phyloP scores from a whole-genome alignment of 768 basidiomycete species.

The Neoboletus brunneissimus region DNA sequence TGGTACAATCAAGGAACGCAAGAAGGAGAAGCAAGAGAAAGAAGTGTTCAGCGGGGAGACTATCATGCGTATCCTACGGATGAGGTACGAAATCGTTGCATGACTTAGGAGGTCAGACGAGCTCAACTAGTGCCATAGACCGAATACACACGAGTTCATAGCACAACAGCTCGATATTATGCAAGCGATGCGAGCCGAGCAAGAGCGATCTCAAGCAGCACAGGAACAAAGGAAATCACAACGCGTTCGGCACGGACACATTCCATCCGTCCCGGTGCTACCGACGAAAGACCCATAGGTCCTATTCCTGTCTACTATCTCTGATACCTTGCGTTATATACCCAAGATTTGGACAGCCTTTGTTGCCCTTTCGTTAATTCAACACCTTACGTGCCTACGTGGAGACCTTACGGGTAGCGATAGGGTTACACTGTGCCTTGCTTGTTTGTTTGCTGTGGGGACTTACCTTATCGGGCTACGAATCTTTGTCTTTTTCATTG shows the following conservation, averaged over 20 bases:
- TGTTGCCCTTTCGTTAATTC: slow-evolving; percentile 2
- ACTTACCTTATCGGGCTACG: slow-evolving; percentile 15
- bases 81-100: slow-evolving; percentile 62
- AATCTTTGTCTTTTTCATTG: slow-evolving; percentile 19
- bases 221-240: slow-evolving; percentile 56
- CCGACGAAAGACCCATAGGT: slow-evolving; percentile 24
- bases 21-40: slow-evolving; percentile 81
- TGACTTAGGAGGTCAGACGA: background rate
- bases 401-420: slow-evolving; percentile 7
- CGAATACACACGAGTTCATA: slow-evolving; percentile 82
- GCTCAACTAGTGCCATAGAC: slow-evolving; percentile 40
- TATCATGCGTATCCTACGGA: slow-evolving; percentile 90
- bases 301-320: slow-evolving; percentile 3
- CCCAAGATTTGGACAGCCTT: slow-evolving; percentile 11
- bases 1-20: slow-evolving; percentile 92
- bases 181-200: slow-evolving; percentile 78
- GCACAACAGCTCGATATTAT: slow-evolving; percentile 83
- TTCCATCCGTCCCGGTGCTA: slow-evolving; percentile 29
- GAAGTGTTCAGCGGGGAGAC: slow-evolving; percentile 79
- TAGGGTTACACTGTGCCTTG: background rate
- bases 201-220: slow-evolving; percentile 68
- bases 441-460: slow-evolving; percentile 12
- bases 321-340: slow-evolving; percentile 29
- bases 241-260: slow-evolving; percentile 41
- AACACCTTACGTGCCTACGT: background rate